Base-by-base conservation (phyloP, 768 basidiomycete genomes). In the Leccinum sublutescens region DNA sequence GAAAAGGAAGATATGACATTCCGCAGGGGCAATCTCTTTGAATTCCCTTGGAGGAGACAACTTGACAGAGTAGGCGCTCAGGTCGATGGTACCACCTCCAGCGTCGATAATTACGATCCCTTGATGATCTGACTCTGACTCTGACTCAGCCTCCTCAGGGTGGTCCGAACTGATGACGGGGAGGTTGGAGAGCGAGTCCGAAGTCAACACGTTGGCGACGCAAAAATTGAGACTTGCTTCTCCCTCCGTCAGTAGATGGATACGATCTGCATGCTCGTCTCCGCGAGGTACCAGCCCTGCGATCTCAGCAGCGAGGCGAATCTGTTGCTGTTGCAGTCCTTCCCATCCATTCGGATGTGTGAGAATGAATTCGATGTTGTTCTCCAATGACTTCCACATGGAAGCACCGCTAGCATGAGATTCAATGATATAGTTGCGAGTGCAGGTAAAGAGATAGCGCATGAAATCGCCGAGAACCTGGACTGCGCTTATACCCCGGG, bases 91-190 rank as follows among this genome's bases (percentile, higher is more conserved):
- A 3, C 79, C 72, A 0, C 78, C 77, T 5, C 82, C 82, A 17
- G 64, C 67, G 64, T 83, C 82, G 17, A 82, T 72, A 8, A 83
- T 66, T 17, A 81, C 67, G 4, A 81, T 60, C 0, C 74, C 74
- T 25, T 72, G 59, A 1, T 71, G 68, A 1, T 68, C 80, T 75
- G 23, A 23, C 3, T 50, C 53, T 9, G 23, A 23, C 17, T 50
- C 53, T 9, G 52, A 45, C 4, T 55, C 61, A 1, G 5, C 58
- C 6, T 68, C 58, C 9, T 23, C n/a, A 17, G 10, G 8, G 3
- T 45, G 43, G 19, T 27, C 60, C 2, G 62, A 17, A 11, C 50
- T 56, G 4, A 55, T 29, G 23, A 57, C 56, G 2, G 62, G 52
- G 4, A 59, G 1, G 8, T 49, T 45, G 11, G 57, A 60, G 11